A percentile compares a stretch with the other conserved stretches of the same genome.
These are phyloP conservation scores for Calonectria hongkongensis DNA, from an alignment of 2,329 filamentous ascomycete species.

Conservation along the genomic window DNA sequence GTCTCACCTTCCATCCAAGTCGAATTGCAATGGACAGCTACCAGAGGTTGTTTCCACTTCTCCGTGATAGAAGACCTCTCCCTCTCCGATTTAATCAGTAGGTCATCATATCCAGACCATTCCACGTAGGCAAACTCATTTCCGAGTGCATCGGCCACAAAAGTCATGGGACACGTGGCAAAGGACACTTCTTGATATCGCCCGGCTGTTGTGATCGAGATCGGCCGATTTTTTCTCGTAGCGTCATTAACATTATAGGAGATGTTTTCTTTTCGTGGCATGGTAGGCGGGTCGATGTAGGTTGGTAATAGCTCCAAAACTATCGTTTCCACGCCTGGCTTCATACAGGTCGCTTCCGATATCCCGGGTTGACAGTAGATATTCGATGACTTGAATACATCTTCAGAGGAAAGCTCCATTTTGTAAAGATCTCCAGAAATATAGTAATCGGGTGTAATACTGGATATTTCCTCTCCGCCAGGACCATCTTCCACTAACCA, in stretches of 20 bases:
- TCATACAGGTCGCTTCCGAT: background rate
- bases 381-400: background rate
- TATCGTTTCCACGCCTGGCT: background rate
- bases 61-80: background rate
- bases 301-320: background rate
- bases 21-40: background rate
- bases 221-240: background rate
- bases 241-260: background rate
- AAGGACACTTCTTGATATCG: background rate
- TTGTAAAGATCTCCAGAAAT: background rate
- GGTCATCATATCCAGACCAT: background rate
- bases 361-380: background rate
- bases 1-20: background rate
- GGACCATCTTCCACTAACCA: background rate
- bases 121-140: background rate
- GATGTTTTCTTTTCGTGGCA: background rate
- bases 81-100: background rate
- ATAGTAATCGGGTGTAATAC: background rate
- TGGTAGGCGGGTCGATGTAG: background rate
- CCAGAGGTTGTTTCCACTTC: constrained; percentile 5
- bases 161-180: background rate
- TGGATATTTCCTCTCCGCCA: background rate
- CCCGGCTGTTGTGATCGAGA: background rate
- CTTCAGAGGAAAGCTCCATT: background rate
- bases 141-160: background rate